phyloP scores from a whole-genome alignment of 768 basidiomycete species.

The Tylopilus cervinicoccineus region DNA sequence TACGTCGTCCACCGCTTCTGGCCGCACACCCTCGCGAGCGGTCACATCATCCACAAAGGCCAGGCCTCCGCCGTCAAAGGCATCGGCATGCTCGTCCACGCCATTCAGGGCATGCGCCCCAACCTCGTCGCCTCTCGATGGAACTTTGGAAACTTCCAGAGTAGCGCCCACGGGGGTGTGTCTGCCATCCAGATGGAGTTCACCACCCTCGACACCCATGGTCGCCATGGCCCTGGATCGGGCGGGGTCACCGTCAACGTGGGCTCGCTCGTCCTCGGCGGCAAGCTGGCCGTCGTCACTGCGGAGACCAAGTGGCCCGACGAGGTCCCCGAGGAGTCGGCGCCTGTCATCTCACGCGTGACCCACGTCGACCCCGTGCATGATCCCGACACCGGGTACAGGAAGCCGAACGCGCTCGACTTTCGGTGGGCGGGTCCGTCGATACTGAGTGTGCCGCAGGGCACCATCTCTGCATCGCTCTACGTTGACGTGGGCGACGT shows the following conservation, averaged over 20 bases:
- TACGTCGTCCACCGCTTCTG: constrained; percentile 92
- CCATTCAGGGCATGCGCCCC: constrained; percentile 98
- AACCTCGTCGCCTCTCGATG: constrained; percentile 89
- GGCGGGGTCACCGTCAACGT: constrained; percentile 84
- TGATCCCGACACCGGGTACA: constrained; percentile 83
- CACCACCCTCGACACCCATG: constrained; percentile 75
- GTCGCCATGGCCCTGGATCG: constrained; percentile 73
- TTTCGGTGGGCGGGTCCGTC: constrained; percentile 81
- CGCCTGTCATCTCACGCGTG: constrained; percentile 58
- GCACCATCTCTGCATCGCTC: constrained; percentile 54
- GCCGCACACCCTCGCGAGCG: constrained; percentile 63
- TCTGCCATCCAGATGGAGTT: constrained; percentile 96
- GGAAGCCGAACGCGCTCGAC: constrained; percentile 59
- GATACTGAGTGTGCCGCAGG: constrained; percentile 46
- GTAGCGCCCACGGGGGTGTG: constrained; percentile 63
- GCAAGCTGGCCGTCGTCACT: constrained; percentile 72
- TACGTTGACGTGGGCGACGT: constrained; percentile 55
- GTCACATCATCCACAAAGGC: constrained; percentile 66
- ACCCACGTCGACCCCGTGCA: constrained; percentile 54
- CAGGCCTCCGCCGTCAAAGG: constrained; percentile 54
- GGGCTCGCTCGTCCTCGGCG: constrained; percentile 78
- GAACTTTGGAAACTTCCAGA: constrained; percentile 96
- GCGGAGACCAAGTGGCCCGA: constrained; percentile 77
- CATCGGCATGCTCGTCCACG: constrained; percentile 86
- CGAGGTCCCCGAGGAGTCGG: constrained; percentile 46